Evolutionary conservation across 2,329 filamentous ascomycete genomes (phyloP).

Genomic region (Xylaria hypoxylon): DNA sequence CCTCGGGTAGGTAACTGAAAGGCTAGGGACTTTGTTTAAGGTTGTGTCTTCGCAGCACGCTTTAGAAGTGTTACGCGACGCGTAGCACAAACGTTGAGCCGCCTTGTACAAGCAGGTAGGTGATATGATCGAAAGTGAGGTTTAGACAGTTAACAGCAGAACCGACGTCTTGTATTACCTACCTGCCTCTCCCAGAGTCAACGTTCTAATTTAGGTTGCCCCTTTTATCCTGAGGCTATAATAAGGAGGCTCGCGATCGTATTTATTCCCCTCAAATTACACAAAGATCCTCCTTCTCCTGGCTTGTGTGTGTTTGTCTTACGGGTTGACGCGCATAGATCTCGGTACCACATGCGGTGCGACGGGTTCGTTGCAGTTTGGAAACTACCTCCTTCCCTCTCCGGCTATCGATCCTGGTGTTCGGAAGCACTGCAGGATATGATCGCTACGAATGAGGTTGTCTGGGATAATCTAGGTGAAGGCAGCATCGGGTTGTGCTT

Average conservation of each 20-base stretch:
- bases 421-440: background rate
- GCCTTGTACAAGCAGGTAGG: background rate
- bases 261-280: background rate
- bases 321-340: conserved; percentile 17
- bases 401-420: background rate
- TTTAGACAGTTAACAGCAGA: background rate
- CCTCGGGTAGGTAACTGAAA: background rate
- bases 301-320: conserved; percentile 20
- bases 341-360: conserved; percentile 24
- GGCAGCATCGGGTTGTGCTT: background rate
- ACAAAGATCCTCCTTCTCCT: conserved; percentile 7
- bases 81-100: background rate
- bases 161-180: background rate
- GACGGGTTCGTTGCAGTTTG: conserved; percentile 22
- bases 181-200: background rate
- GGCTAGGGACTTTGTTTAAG: background rate
- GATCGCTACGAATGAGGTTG: background rate
- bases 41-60: background rate
- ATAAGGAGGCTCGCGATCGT: too few species aligned
- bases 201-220: too few species aligned
- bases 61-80: background rate
- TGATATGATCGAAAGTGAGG: background rate
- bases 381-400: background rate
- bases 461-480: background rate
- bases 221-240: too few species aligned